These are phyloP conservation scores for Allodekkera sacchari DNA, from an alignment of 805 yeast species.

Conservation along the genomic window DNA sequence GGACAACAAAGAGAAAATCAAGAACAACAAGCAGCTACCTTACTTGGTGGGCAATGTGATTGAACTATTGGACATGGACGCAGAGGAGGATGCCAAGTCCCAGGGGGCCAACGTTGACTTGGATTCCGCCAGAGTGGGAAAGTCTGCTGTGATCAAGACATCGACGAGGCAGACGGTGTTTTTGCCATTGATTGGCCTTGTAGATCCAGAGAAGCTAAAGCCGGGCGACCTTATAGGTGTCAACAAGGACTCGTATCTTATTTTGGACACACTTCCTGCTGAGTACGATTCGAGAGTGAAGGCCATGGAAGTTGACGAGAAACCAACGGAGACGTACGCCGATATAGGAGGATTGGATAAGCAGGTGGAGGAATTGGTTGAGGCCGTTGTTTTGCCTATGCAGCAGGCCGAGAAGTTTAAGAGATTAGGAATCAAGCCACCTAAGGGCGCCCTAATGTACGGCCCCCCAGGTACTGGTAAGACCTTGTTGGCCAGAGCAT, in stretches of 20 bases:
- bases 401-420: conserved; percentile 96
- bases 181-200: conserved; percentile 90
- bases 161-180: conserved; percentile 97
- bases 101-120: conserved; percentile 95
- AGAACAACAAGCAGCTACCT: conserved; percentile 91
- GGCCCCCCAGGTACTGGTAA: conserved; percentile 99
- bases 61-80: conserved; percentile 82
- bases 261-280: conserved; percentile 90
- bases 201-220: conserved; percentile 80
- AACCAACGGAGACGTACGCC: conserved; percentile 93
- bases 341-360: conserved; percentile 98
- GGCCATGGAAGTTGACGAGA: conserved; percentile 98
- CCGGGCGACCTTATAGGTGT: conserved; percentile 99
- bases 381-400: conserved; percentile 97
- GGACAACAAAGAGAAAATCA: conserved; percentile 93
- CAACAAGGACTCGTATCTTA: conserved; percentile 90
- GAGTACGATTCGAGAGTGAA: conserved; percentile 97
- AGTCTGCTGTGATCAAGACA: conserved; percentile 97
- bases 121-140: conserved; percentile 85
- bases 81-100: conserved; percentile 71
- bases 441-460: conserved; percentile 96
- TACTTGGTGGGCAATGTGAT: conserved; percentile 95
- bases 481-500: conserved; percentile 93
- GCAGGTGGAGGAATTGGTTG: conserved; percentile 96
- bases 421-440: conserved; percentile 90